Evolutionary conservation across 2,329 filamentous ascomycete genomes (phyloP), one percentile per base, ranked within the genome.

Genomic region (Aspergillus jensenii): DNA sequence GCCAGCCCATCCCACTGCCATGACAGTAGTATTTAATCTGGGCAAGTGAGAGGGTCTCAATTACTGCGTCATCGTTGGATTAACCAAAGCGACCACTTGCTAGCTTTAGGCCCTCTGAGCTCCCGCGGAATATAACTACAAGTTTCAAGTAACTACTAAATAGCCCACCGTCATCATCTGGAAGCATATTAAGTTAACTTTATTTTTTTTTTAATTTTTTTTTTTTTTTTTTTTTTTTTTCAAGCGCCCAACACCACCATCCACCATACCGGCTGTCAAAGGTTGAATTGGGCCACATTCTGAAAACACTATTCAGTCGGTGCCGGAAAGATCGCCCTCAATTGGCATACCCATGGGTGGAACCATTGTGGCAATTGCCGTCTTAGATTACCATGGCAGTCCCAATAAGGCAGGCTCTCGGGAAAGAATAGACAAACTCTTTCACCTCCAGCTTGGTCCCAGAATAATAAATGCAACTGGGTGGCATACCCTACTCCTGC

Each of bases 291-390:
- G 14, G 9, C 44, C 11, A 8, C 15, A 8, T 46, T 27, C 15
- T n/a, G 44, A 15, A 46, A 17, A 15, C 25, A 27, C 27, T 4
- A 9, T 31, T 31, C 23, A 17, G 21, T 46, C 5, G 12, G 25
- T 31, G 14, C 14, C 27, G 14, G 15, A 46, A n/a, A 31, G 25
- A 46, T 11, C 19, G 17, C 23, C 14, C 14, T 15, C 12, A 12
- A 45, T 15, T 45, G 17, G 41, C 44, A 17, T 46, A 46, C 43
- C 43, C 37, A 25, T 25, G 44, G 41, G 44, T 53, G 50, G 50
- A 45, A 50, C 50, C 50, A 23, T 25, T 50, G 56, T 58, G 56
- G 56, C 56, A 45, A 54, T 40, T 54, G 47, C 51, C 21, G 43
- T 58, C 27, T 46, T 50, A 27, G 37, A 33, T 50, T 43, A 49